Evolutionary conservation across 2,329 filamentous ascomycete species (phyloP), one percentile per base, ranked within the genome.

Genomic region (Alternaria conjuncta): DNA sequence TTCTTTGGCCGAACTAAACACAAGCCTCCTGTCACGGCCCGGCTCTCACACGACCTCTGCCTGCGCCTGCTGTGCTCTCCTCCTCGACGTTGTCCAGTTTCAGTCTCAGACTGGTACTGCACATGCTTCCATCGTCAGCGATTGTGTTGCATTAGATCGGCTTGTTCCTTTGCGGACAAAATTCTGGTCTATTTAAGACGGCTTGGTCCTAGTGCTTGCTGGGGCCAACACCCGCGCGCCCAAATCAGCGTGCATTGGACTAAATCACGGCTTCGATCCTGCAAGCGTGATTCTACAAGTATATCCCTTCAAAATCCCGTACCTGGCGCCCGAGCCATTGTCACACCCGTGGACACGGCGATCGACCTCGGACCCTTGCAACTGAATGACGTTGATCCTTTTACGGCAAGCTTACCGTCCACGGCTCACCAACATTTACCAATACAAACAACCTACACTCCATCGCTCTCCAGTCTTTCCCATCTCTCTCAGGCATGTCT

Each of bases 341-440:
- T 72, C 69, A 71, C 67, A 64, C 69, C 61, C 61, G 61, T 63
- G 47, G 45, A 67, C 69, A 67, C 56, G 73, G 69, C 74, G 76
- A 78, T 78, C 77, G 72, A 69, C 75, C 65, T 68, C 58, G 59
- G 66, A 78, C 64, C 75, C 75, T 75, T 78, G 77, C 70, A 68
- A 63, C 64, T 75, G 76, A 69, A 80, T 80, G 78, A 80, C 77
- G 77, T 79, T 78, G 75, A 74, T 77, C 70, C 68, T 68, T 64
- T 65, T 72, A 68, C 69, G 68, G 67, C 67, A 56, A 65, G 55
- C 64, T 66, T 72, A 72, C 65, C 65, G 65, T 73, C 49, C 49
- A 41, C 30, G 30, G 49, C 28, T 41, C 73, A 70, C 70, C 71
- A 71, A 49, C 69, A 64, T 47, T 61, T 60, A 68, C 63, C 61